Percentiles rank a stretch among this genome's conserved stretches.
Conservation (phyloP, 371 early-diverging fungal genomes). For the Amoeboradix gromovi region DNA sequence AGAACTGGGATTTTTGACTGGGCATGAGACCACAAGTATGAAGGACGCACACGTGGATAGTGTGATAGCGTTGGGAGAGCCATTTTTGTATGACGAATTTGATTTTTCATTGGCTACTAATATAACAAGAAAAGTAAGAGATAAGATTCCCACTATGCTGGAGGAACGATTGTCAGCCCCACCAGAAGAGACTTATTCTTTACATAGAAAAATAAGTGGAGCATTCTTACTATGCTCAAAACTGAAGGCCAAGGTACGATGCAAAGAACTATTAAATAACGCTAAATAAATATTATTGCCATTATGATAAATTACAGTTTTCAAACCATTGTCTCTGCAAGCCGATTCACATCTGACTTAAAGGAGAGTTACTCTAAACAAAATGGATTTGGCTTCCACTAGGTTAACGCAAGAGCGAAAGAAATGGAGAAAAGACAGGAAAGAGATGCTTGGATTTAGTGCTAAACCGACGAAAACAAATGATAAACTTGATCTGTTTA, state of each 20-base stretch:
- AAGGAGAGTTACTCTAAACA: too few relatives aligned
- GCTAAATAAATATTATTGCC: too few relatives aligned
- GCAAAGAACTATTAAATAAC: conserved; percentile 27
- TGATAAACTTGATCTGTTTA: neutral
- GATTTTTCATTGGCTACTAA: conserved; percentile 43
- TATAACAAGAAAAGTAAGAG: conserved; percentile 48
- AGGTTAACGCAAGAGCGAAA: conserved; percentile 75
- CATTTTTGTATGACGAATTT: conserved; percentile 22
- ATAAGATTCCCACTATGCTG: conserved; percentile 74
- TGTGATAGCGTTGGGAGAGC: conserved; percentile 52
- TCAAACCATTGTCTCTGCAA: too few relatives aligned
- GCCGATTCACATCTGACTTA: too few relatives aligned
- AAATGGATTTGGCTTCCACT: neutral
- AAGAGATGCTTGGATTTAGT: conserved; percentile 39
- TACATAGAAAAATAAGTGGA: conserved; percentile 78
- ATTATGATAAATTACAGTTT: too few relatives aligned
- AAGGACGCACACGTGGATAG: conserved; percentile 59
- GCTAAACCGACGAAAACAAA: conserved; percentile 15
- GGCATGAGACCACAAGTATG: conserved; percentile 62
- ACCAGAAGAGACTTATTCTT: conserved; percentile 77
- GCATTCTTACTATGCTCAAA: conserved; percentile 68
- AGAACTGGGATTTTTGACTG: conserved; percentile 67
- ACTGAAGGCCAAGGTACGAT: conserved; percentile 40
- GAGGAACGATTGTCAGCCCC: conserved; percentile 72
- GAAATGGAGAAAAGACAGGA: conserved; percentile 92